Base-by-base conservation (phyloP, 2,329 filamentous ascomycete species). In the Apiospora phragmitis region DNA sequence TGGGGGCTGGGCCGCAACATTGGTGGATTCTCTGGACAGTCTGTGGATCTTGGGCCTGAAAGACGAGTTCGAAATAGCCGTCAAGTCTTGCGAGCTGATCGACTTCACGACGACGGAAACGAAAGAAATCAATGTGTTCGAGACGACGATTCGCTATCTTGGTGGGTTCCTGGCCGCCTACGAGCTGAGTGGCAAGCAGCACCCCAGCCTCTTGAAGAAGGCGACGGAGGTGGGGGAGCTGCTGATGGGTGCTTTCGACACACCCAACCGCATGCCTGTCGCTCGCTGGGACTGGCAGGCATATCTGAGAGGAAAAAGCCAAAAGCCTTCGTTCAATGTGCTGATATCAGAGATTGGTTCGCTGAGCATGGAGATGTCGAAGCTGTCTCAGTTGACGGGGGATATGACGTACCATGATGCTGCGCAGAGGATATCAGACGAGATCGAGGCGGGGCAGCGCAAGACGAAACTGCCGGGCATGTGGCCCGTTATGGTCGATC, bases 401-500 rank as follows among this genome's bases (percentile, higher is more conserved):
- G 75, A 80, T 29, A 75, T 76, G n/a, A 78, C 75, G 42, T 80
- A 76, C 75, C 79, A 75, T 51, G 77, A 79, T 45, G 78, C 78
- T 1, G 74, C 76, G 9, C 75, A 79, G 67, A 76, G 76, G 32
- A 75, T 80, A 66, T 75, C 73, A 32, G 74, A 78, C 49, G 72
- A 71, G 4, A 68, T 80, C 14, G 72, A 76, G 55, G 69, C 70
- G 29, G 74, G 76, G 51, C 77, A 79, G 68, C 71, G 66, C 14
- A 76, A 51, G 16, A 77, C 77, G 0, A 84, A 85, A 77, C 82
- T 79, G 11, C 76, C 76, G 16, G 77, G 93, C 0, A 84, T 94
- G 80, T 95, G 92, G 92, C 92, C 93, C 1, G 85, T 90, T 67
- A 90, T 93, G 77, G 91, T 68, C 16, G 67, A 68, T 49, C 43